A percentile compares a stretch with the other conserved stretches of the same genome.
phyloP scores from a whole-genome alignment of 2,329 filamentous ascomycete genomes.

The Xylariaceae sp. region DNA sequence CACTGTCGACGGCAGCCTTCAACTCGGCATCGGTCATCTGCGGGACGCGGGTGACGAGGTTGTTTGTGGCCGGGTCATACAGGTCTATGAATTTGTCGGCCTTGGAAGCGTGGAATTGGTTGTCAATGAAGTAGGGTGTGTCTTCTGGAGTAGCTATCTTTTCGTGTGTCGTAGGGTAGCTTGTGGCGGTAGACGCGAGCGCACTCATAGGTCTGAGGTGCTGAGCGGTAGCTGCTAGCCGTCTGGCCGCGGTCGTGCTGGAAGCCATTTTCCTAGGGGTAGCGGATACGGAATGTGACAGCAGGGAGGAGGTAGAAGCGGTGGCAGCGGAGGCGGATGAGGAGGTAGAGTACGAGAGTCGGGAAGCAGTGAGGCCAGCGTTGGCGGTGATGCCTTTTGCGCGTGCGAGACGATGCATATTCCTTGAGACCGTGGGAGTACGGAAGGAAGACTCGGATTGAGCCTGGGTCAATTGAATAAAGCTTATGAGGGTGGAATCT shows the following conservation, averaged over 20 bases:
- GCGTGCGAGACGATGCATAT: constrained; percentile 27
- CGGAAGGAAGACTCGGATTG: neutral
- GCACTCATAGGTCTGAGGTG: constrained; percentile 50
- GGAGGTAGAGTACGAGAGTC: constrained; percentile 14
- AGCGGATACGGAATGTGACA: constrained; percentile 1
- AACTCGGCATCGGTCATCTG: constrained; percentile 78
- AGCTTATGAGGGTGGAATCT: too few relatives aligned
- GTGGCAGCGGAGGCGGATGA: neutral
- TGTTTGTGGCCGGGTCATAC: constrained; percentile 79
- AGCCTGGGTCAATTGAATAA: too few relatives aligned
- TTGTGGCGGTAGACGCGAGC: constrained; percentile 51
- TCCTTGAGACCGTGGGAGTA: neutral
- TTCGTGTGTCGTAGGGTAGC: constrained; percentile 69
- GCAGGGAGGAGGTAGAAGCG: constrained; percentile 4
- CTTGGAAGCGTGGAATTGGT: constrained; percentile 66
- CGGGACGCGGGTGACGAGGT: constrained; percentile 77
- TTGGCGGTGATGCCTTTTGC: constrained; percentile 20
- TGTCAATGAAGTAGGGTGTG: constrained; percentile 79
- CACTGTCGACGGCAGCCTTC: constrained; percentile 68
- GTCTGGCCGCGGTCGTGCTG: constrained; percentile 39
- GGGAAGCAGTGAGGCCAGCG: constrained; percentile 21
- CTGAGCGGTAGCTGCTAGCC: constrained; percentile 54
- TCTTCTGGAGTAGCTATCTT: constrained; percentile 63
- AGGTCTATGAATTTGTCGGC: constrained; percentile 73
- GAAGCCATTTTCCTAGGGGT: constrained; percentile 30